Conservation (phyloP, 352 stramenopile genomes). For the Phytophthora sp. region DNA sequence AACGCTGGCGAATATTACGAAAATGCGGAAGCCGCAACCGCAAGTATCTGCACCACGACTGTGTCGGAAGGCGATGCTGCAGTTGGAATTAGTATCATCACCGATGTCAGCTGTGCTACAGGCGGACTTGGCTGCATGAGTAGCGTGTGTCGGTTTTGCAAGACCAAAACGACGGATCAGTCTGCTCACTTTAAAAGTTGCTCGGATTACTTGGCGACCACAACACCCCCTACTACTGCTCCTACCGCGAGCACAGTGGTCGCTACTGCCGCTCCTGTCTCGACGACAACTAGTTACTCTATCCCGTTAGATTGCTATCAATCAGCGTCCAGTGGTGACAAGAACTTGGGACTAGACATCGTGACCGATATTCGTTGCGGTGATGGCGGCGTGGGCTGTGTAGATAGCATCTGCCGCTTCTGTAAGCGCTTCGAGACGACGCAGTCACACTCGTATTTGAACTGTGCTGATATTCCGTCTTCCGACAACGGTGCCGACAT, state of each 20-base stretch:
- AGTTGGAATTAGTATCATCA: conserved; percentile 32
- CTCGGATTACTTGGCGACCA: conserved; percentile 7
- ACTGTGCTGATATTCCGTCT: conserved; percentile 22
- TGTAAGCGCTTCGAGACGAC: conserved; percentile 34
- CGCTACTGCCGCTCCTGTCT: conserved; percentile 6
- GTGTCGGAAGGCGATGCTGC: conserved; percentile 26
- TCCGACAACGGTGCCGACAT: conserved; percentile 28
- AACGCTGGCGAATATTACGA: not conserved
- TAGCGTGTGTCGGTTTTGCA: conserved; percentile 33
- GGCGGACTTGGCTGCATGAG: conserved; percentile 37
- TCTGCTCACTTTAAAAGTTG: conserved; percentile 29
- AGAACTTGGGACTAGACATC: conserved; percentile 27
- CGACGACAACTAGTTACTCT: conserved; percentile 9
- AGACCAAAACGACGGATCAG: conserved; percentile 23
- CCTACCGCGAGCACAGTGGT: not conserved
- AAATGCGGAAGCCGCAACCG: not conserved
- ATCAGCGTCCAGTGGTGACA: conserved; percentile 26
- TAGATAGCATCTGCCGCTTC: conserved; percentile 33
- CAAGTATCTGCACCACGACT: conserved; percentile 11
- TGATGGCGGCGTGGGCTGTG: conserved; percentile 37
- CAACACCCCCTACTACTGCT: not conserved
- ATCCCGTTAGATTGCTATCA: conserved; percentile 31
- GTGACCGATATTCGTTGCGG: conserved; percentile 38
- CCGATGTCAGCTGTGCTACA: conserved; percentile 25
- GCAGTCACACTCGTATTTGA: conserved; percentile 30